Evolutionary conservation across 2,329 filamentous ascomycete genomes (phyloP).

Genomic region (Aspergillus sp.): DNA sequence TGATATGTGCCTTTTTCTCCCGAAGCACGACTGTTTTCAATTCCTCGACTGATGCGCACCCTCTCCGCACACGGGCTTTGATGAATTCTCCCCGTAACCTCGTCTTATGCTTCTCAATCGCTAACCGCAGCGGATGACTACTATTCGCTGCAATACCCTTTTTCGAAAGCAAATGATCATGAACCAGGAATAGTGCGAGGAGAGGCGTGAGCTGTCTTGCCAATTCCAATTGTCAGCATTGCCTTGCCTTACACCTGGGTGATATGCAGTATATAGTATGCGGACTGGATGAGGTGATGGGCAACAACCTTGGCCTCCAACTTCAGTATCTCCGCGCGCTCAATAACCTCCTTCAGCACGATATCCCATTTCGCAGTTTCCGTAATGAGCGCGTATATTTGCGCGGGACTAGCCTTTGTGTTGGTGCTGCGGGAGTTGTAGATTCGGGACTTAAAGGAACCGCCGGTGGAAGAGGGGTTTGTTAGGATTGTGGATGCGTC

Average conservation of each 20-base stretch:
- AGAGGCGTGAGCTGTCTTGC: constrained; percentile 64
- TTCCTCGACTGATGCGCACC: constrained; percentile 60
- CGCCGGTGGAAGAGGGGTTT: constrained; percentile 57
- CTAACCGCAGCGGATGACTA: constrained; percentile 67
- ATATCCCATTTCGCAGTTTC: constrained; percentile 88
- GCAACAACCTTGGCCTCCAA: constrained; percentile 72
- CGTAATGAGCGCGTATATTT: constrained; percentile 78
- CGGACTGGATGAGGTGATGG: neutral
- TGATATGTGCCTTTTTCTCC: constrained; percentile 40
- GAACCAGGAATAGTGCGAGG: constrained; percentile 72
- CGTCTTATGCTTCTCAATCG: constrained; percentile 73
- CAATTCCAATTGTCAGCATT: constrained; percentile 30
- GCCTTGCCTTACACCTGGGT: no score
- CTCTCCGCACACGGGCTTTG: constrained; percentile 66
- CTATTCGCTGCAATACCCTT: constrained; percentile 73
- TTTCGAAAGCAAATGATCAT: constrained; percentile 79
- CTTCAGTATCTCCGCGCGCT: constrained; percentile 67
- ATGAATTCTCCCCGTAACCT: constrained; percentile 77
- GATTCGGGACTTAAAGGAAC: constrained; percentile 79
- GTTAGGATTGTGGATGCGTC: constrained; percentile 74
- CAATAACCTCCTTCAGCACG: constrained; percentile 82
- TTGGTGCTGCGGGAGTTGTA: constrained; percentile 69
- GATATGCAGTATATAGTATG: constrained; percentile 1
- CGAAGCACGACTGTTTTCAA: constrained; percentile 42
- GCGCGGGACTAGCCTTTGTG: constrained; percentile 57